Evolutionary conservation across 2,329 filamentous ascomycete species (phyloP).

Genomic region (Escovopsis sp.): DNA sequence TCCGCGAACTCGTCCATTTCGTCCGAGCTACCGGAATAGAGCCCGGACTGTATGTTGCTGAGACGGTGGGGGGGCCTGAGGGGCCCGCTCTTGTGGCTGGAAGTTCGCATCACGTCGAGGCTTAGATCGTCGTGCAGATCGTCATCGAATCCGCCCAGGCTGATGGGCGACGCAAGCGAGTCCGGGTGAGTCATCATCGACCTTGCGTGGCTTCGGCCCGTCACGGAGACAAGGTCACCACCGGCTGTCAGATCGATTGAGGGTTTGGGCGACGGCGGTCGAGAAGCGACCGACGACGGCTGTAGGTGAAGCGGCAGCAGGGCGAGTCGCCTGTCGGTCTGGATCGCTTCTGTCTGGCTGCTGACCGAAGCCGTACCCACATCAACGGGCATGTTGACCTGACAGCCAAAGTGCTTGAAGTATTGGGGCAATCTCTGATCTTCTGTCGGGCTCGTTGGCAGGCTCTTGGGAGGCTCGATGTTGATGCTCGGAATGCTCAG

Average conservation of each 20-base stretch:
- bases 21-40: constrained; percentile 57
- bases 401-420: constrained; percentile 68
- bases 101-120: constrained; percentile 64
- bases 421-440: constrained; percentile 65
- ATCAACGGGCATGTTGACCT: constrained; percentile 39
- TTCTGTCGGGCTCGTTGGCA: constrained; percentile 57
- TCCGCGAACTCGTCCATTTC: constrained; percentile 50
- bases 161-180: constrained; percentile 33
- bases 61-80: constrained; percentile 58
- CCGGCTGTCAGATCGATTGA: constrained; percentile 15
- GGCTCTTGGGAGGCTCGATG: constrained; percentile 75
- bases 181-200: constrained; percentile 34
- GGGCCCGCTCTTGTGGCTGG: constrained; percentile 38
- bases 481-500: constrained; percentile 69
- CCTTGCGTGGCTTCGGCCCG: constrained; percentile 46
- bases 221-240: constrained; percentile 38
- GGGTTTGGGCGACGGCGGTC: constrained; percentile 39
- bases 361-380: constrained; percentile 18
- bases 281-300: constrained; percentile 57
- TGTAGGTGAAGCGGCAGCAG: constrained; percentile 65
- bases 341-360: constrained; percentile 83
- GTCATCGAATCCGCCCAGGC: constrained; percentile 23
- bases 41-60: constrained; percentile 77
- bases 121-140: constrained; percentile 48
- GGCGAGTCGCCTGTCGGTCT: constrained; percentile 62